Percentiles rank a stretch among this genome's conserved stretches.
Evolutionary conservation across 106 monocot species (phyloP).

Genomic region (Xerophyta viscosa): DNA sequence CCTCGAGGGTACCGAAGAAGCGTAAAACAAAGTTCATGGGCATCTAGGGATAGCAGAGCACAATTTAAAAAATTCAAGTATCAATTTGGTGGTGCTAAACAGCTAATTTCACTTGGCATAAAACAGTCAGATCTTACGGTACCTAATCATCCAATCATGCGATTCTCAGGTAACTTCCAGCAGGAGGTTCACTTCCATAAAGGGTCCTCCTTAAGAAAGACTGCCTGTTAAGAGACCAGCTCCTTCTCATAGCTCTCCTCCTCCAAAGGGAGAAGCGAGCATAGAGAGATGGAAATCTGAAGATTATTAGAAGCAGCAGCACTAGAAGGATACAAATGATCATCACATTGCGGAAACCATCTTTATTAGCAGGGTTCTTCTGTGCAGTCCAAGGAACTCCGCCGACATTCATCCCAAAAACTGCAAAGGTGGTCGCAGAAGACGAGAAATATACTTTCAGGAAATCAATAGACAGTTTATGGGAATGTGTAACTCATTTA

Average conservation of each 20-base stretch:
- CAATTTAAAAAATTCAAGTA: too few relatives aligned
- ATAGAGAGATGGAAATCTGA: constrained; percentile 59
- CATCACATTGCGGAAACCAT: constrained; percentile 82
- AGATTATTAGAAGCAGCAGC: constrained; percentile 58
- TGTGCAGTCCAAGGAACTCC: constrained; percentile 96
- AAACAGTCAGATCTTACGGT: too few relatives aligned
- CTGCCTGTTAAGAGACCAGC: constrained; percentile 48
- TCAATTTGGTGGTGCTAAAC: too few relatives aligned
- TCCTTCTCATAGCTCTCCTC: constrained; percentile 31
- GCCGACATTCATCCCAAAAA: constrained; percentile 98
- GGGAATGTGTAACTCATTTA: background rate
- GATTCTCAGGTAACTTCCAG: constrained; percentile 16
- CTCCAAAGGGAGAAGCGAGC: constrained; percentile 44
- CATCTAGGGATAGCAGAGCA: too few relatives aligned
- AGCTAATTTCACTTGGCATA: too few relatives aligned
- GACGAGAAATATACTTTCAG: background rate
- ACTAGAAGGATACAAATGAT: constrained; percentile 54
- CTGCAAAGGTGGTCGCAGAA: too few relatives aligned
- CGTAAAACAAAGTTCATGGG: too few relatives aligned
- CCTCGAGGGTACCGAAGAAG: too few relatives aligned
- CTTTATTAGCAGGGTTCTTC: constrained; percentile 35
- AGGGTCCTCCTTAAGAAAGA: constrained; percentile 30
- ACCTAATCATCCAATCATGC: background rate
- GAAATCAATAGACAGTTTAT: background rate
- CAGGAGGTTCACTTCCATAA: constrained; percentile 6